Base-by-base conservation (phyloP, 2,329 filamentous ascomycete genomes). In the Fusarium nodosum region DNA sequence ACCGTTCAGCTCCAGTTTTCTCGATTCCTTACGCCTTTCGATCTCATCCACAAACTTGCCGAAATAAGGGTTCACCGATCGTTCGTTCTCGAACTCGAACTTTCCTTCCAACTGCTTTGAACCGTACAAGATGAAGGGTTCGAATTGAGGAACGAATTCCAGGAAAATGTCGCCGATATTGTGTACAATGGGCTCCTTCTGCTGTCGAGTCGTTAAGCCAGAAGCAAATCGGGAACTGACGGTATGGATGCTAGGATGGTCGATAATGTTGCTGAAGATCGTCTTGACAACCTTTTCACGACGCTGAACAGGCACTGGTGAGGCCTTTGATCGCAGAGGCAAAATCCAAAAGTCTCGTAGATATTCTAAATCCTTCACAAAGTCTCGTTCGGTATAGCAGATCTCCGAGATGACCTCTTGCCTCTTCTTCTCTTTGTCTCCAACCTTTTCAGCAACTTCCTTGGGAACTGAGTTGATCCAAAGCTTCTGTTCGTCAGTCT, bases 401-500 rank as follows among this genome's bases (percentile, higher is more conserved):
- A 98, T 90, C 79, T 99, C 96, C 8, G 95, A 97, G 64, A 99
- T 97, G 73, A 99, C 93, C 77, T 99, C 96, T 78, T 99, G 96
- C 45, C 96, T 89, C 83, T 98, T 98, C 89, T 97, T 97, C 80
- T 99, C 96, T 71, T 88, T 89, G 72, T 99, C 96, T 51, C 90
- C 90, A 31, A 97, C 91, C 76, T 91, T 93, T 73, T 98, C 94
- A 1, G 94, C 94, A 60, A 99, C 85, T 78, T 98, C 96, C 79
- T 97, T 96, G 1, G 94, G 93, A 36, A 99, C 96, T 16, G 94
- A 97, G 79, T 98, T 98, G 80, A 99, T 99, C 96, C 96, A 99
- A 38, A 99, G 87, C 80, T 98, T 98, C 82, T 98, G 96, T 79
- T 98, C 94, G 76, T 97, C 94, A 33, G 91, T 93, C 75, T 96